Evolutionary conservation across 805 yeast genomes (phyloP).

Genomic region (Kodamaea fukazawae): DNA sequence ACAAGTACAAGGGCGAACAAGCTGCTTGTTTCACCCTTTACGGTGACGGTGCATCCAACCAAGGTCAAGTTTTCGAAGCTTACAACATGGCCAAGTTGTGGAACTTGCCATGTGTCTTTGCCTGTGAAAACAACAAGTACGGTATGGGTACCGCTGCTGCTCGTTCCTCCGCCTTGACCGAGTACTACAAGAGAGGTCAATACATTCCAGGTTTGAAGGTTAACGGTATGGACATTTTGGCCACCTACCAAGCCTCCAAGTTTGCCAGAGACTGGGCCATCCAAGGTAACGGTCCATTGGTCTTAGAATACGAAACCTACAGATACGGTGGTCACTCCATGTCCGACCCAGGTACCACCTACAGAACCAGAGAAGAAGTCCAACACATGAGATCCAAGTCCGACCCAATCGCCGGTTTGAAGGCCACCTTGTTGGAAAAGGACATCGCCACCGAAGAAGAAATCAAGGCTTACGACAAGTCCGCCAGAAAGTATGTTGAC

Average conservation of each 20-base stretch:
- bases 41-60: slow-evolving; percentile 99
- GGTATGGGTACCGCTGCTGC: slow-evolving; percentile 99
- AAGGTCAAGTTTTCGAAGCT: slow-evolving; percentile 97
- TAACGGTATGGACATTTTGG: slow-evolving; percentile 97
- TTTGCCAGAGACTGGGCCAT: slow-evolving; percentile 96
- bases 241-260: slow-evolving; percentile 92
- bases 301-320: slow-evolving; percentile 95
- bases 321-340: slow-evolving; percentile 99
- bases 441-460: slow-evolving; percentile 91
- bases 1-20: slow-evolving; percentile 79
- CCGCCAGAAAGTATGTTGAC: slow-evolving; percentile 92
- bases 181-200: slow-evolving; percentile 98
- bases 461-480: slow-evolving; percentile 91
- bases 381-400: slow-evolving; percentile 98
- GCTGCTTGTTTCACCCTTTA: slow-evolving; percentile 84
- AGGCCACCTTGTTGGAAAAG: slow-evolving; percentile 78
- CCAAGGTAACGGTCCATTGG: slow-evolving; percentile 93
- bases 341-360: slow-evolving; percentile 99
- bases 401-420: slow-evolving; percentile 96
- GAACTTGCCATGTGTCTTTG: slow-evolving; percentile 91
- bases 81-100: slow-evolving; percentile 99
- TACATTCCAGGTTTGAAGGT: slow-evolving; percentile 98
- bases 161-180: slow-evolving; percentile 94
- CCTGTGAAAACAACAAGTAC: slow-evolving; percentile 98
- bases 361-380: slow-evolving; percentile 99